These are phyloP conservation scores for Eremomyces bilateralis DNA, from an alignment of 495 filamentous ascomycete genomes.

Conservation along the genomic window DNA sequence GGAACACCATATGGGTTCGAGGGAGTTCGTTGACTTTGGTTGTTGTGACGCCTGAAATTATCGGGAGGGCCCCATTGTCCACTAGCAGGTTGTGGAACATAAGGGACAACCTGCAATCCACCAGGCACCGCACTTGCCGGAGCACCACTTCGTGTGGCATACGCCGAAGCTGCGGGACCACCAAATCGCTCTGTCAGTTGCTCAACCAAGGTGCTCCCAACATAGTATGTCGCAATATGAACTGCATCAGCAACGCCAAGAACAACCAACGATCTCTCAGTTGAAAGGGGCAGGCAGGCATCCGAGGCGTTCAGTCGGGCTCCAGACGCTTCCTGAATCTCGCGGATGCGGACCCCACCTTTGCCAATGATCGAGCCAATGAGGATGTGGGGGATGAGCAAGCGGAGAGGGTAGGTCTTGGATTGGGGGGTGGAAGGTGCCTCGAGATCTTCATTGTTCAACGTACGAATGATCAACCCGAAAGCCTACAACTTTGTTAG, in stretches of 20 bases:
- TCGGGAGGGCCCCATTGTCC: slow-evolving; percentile 86
- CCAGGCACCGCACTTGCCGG: slow-evolving; percentile 83
- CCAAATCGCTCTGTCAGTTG: slow-evolving; percentile 92
- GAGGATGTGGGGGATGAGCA: slow-evolving; percentile 87
- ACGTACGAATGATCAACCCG: slow-evolving; percentile 87
- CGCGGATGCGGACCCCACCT: slow-evolving; percentile 79
- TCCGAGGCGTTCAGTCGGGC: slow-evolving; percentile 94
- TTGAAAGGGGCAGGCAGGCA: slow-evolving; percentile 76
- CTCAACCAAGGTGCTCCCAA: slow-evolving; percentile 85
- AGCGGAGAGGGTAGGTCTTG: slow-evolving; percentile 89
- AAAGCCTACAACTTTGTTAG: slow-evolving; percentile 89
- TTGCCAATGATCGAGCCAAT: slow-evolving; percentile 99
- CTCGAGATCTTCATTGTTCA: slow-evolving; percentile 87
- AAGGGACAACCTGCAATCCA: slow-evolving; percentile 93
- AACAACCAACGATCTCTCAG: slow-evolving; percentile 78
- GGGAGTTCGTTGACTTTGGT: slow-evolving; percentile 39
- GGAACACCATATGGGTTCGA: slow-evolving; percentile 22
- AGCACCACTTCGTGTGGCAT: slow-evolving; percentile 84
- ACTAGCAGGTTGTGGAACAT: slow-evolving; percentile 75
- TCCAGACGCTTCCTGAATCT: slow-evolving; percentile 95
- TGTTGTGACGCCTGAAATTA: slow-evolving; percentile 48
- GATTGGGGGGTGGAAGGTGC: slow-evolving; percentile 73
- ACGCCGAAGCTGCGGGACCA: slow-evolving; percentile 86
- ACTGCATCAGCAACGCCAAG: slow-evolving; percentile 43
- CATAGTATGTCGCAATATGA: slow-evolving; percentile 96